These are phyloP conservation scores for Filobasidium floriforme DNA, from an alignment of 768 basidiomycete genomes.

Conservation along the genomic window DNA sequence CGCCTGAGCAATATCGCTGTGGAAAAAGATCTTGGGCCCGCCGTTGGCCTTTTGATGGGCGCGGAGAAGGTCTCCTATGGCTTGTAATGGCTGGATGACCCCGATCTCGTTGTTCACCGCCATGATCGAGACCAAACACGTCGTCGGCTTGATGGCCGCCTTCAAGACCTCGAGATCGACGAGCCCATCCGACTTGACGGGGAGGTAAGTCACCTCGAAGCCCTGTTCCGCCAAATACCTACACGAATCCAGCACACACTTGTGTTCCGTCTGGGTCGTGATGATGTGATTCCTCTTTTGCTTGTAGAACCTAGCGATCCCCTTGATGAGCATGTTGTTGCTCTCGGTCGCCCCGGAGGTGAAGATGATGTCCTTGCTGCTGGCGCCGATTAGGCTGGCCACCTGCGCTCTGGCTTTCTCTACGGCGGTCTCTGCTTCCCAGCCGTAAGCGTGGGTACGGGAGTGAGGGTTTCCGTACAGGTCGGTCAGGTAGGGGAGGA, in stretches of 20 bases:
- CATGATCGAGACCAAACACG: constrained; percentile 94
- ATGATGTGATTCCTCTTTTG: constrained; percentile 89
- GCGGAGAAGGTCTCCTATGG: constrained; percentile 78
- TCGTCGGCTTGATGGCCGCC: constrained; percentile 81
- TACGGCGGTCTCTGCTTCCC: constrained; percentile 94
- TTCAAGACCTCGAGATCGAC: constrained; percentile 71
- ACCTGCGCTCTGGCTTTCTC: constrained; percentile 87
- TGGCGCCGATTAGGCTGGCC: constrained; percentile 86
- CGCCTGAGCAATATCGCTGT: constrained; percentile 96
- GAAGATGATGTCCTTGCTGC: constrained; percentile 90
- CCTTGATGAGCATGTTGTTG: constrained; percentile 96
- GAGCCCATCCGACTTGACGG: constrained; percentile 77
- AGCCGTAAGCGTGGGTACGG: constrained; percentile 96
- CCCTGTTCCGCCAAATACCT: constrained; percentile 91
- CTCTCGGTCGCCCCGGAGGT: constrained; percentile 97
- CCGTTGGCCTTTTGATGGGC: constrained; percentile 63
- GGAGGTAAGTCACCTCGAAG: constrained; percentile 96
- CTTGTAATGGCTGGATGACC: constrained; percentile 91
- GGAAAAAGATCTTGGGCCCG: constrained; percentile 61
- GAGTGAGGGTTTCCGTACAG: constrained; percentile 97
- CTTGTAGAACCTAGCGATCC: constrained; percentile 88
- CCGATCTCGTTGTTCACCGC: constrained; percentile 99
- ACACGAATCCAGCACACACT: constrained; percentile 97
- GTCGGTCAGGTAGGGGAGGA: constrained; percentile 91
- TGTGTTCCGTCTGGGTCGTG: constrained; percentile 97